These are phyloP conservation scores for Trichoderma sp. DNA, from an alignment of 2,329 filamentous ascomycete species.

Conservation along the genomic window DNA sequence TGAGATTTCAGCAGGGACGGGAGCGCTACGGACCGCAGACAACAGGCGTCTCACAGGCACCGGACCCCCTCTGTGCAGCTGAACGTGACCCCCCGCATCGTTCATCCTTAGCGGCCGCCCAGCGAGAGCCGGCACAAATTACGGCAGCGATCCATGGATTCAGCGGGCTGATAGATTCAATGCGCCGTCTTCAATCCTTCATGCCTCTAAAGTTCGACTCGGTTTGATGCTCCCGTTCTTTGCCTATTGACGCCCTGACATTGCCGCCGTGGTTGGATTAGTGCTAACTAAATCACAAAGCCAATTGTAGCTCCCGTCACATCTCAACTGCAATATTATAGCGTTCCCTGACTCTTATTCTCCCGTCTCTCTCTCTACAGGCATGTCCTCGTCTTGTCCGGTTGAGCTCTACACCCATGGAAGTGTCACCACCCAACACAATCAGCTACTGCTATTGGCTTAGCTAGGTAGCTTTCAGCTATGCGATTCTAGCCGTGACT, in stretches of 20 bases:
- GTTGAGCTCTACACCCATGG: background rate
- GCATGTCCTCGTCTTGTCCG: background rate
- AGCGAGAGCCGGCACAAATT: constrained; percentile 2
- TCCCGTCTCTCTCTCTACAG: background rate
- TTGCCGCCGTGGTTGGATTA: background rate
- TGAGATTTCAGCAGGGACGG: background rate
- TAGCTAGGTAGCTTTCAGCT: background rate
- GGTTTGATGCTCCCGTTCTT: background rate
- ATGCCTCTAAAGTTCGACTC: background rate
- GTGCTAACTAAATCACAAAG: background rate
- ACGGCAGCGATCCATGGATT: background rate
- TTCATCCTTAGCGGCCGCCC: background rate
- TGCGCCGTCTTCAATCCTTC: background rate
- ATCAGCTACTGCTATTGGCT: background rate
- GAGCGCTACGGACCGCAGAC: constrained; percentile 4
- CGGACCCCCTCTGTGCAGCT: background rate
- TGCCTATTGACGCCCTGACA: background rate
- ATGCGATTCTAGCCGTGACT: background rate
- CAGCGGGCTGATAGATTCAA: background rate
- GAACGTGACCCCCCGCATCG: constrained; percentile 3
- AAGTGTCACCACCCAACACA: background rate
- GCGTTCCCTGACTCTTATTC: background rate
- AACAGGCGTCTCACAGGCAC: background rate
- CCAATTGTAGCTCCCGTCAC: background rate
- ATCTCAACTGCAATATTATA: background rate